Evolutionary conservation across 192 early-diverging fungal genomes (phyloP).

Genomic region (Umbelopsis isabellina): DNA sequence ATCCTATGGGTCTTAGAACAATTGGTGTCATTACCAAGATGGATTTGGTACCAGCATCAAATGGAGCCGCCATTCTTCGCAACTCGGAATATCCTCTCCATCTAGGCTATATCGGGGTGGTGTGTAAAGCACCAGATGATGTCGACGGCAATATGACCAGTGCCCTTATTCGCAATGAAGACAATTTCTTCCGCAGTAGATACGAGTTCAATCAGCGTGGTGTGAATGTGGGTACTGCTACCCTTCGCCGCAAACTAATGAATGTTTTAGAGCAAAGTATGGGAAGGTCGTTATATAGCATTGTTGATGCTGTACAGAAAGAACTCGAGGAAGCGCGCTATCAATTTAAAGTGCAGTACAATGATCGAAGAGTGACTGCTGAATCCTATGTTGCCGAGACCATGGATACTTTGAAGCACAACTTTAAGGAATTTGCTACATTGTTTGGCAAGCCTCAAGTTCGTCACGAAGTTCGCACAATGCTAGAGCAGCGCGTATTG

Average conservation of each 20-base stretch:
- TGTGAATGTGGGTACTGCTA: slow-evolving; percentile 82
- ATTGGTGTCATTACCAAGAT: slow-evolving; percentile 89
- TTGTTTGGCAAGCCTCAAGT: slow-evolving; percentile 95
- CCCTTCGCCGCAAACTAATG: slow-evolving; percentile 87
- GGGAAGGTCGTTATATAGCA: slow-evolving; percentile 77
- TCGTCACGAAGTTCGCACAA: slow-evolving; percentile 84
- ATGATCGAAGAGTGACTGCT: slow-evolving; percentile 91
- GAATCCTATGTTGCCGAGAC: slow-evolving; percentile 96
- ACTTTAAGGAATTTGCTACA: slow-evolving; percentile 91
- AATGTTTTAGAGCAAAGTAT: slow-evolving; percentile 91
- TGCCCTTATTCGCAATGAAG: slow-evolving; percentile 57
- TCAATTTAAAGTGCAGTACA: slow-evolving; percentile 99
- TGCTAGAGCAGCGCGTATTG: slow-evolving; percentile 89
- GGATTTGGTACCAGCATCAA: slow-evolving; percentile 82
- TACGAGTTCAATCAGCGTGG: slow-evolving; percentile 63
- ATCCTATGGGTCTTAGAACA: slow-evolving; percentile 78
- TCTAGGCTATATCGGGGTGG: slow-evolving; percentile 95
- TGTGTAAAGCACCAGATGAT: slow-evolving; percentile 70
- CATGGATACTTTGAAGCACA: slow-evolving; percentile 90
- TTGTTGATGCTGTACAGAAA: slow-evolving; percentile 91
- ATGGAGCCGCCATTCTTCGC: slow-evolving; percentile 77
- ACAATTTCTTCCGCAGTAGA: slow-evolving; percentile 57
- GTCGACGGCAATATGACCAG: slow-evolving; percentile 50
- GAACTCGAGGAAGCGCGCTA: slow-evolving; percentile 96
- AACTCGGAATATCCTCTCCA: slow-evolving; percentile 94